A percentile compares a stretch with the other conserved stretches of the same genome.
phyloP scores from a whole-genome alignment of 2,329 filamentous ascomycete species.

The Monosporascus sp. region DNA sequence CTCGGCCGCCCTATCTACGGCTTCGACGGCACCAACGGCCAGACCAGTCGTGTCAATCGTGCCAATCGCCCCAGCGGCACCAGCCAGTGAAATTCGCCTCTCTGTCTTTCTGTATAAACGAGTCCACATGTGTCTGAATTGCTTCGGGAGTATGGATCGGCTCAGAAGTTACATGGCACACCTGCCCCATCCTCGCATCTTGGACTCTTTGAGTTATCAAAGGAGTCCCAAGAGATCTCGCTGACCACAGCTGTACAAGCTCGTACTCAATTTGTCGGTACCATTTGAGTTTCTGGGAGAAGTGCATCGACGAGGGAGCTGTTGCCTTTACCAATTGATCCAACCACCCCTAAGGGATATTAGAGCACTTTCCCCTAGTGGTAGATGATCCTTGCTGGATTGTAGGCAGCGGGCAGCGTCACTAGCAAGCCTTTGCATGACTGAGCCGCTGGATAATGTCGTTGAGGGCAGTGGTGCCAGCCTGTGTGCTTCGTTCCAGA shows the following conservation, averaged over 20 bases:
- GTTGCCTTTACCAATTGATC: constrained; percentile 16
- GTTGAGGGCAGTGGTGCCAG: constrained; percentile 3
- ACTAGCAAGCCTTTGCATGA: neutral
- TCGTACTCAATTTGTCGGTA: constrained; percentile 46
- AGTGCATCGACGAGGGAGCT: constrained; percentile 20
- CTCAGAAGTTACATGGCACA: no score
- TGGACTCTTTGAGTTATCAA: constrained; percentile 32
- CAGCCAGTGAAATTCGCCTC: neutral
- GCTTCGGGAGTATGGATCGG: no score
- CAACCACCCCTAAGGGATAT: constrained; percentile 16
- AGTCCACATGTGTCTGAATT: no score
- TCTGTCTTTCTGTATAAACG: no score
- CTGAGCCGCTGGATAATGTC: constrained; percentile 2
- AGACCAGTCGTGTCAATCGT: constrained; percentile 3
- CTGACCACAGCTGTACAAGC: constrained; percentile 60
- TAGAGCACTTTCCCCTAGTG: constrained; percentile 1
- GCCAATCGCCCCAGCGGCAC: no score
- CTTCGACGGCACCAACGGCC: constrained; percentile 41
- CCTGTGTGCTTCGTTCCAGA: constrained; percentile 2
- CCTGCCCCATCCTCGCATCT: no score
- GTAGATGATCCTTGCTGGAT: constrained; percentile 5
- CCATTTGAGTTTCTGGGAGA: constrained; percentile 24
- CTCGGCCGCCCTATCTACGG: constrained; percentile 54
- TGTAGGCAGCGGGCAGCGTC: constrained; percentile 1
- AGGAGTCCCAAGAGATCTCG: constrained; percentile 53